Evolutionary conservation across 345 rosid species (phyloP), one percentile per base, ranked within the genome.

Genomic region (Erodium maritimum): DNA sequence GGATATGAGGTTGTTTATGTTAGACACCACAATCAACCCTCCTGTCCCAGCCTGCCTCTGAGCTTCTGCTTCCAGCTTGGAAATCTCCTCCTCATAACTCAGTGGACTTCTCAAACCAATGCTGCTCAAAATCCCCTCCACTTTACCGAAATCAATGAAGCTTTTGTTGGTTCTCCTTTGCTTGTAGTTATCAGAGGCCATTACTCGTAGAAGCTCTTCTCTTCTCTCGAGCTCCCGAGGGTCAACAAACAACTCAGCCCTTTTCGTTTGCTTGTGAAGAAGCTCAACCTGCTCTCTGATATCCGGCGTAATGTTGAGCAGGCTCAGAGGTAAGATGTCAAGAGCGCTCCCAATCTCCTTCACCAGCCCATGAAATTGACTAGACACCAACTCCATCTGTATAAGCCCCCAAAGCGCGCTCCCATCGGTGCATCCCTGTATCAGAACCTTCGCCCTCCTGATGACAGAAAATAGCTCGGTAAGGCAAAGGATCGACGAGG

Each of bases 21-120:
- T 82, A 23, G 88, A 85, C 64, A 85, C 80, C 16, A 65, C 86
- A 45, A 73, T 67, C 6, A 82, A 56, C 17, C 91, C 84, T 9
- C 91, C 91, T 0, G 82, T 82, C n/a, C 86, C 88, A 0, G 91
- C 88, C 69, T 85, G 91, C 50, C 71, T 79, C 66, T 52, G 66
- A 10, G 77, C 80, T 75, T 85, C 84, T 17, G 69, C 80, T 65
- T 73, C 76, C 0, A 85, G 74, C 71, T 75, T 85, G 11, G 56
- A 37, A 34, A 80, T 73, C 61, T 82, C 91, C 62, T 67, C 81
- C 12, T 79, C 84, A 17, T 64, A 82, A 67, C 82, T 82, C 64
- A 68, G 2, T 3, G 61, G 60, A 23, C 55, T 63, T 66, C 60
- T 77, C 77, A 80, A 58, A 5, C 84, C 84, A 68, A 78, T 70